phyloP scores from a whole-genome alignment of 1,139 yeast genomes.

The Geotrichum australiense region DNA sequence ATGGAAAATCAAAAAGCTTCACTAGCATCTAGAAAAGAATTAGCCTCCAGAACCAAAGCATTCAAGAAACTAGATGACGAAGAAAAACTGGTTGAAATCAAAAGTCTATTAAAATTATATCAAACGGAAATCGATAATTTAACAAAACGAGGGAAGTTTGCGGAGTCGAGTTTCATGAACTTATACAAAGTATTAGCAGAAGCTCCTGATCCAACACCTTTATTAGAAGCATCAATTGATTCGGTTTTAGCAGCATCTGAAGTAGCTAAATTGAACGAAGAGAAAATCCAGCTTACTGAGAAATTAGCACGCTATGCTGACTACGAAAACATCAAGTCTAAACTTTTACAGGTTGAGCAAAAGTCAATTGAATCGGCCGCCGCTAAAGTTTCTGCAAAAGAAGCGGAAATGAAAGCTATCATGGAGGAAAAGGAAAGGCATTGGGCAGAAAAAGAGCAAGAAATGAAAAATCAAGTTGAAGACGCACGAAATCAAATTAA shows the following conservation, averaged over 20 bases:
- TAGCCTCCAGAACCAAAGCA: conserved; percentile 76
- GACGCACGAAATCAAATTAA: conserved; percentile 29
- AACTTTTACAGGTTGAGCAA: conserved; percentile 48
- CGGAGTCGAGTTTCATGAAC: conserved; percentile 67
- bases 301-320: conserved; percentile 64
- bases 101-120: conserved; percentile 65
- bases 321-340: conserved; percentile 64
- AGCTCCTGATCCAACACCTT: conserved; percentile 88
- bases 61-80: conserved; percentile 66
- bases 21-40: conserved; percentile 58
- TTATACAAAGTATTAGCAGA: conserved; percentile 73
- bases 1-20: conserved; percentile 65
- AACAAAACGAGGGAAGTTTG: conserved; percentile 67
- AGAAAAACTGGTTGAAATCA: conserved; percentile 59
- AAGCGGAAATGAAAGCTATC: conserved; percentile 35
- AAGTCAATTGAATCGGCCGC: conserved; percentile 29
- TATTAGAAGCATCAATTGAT: conserved; percentile 65
- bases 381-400: conserved; percentile 34
- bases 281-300: conserved; percentile 51
- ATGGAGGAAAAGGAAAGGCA: conserved; percentile 39
- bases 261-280: conserved; percentile 44
- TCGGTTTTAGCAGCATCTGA: conserved; percentile 58
- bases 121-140: conserved; percentile 82
- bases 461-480: conserved; percentile 43
- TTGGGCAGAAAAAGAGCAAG: conserved; percentile 42